A percentile compares a stretch with the other conserved stretches of the same genome.
Evolutionary conservation across 305 asterid species (phyloP).

Genomic region (Vinca major): DNA sequence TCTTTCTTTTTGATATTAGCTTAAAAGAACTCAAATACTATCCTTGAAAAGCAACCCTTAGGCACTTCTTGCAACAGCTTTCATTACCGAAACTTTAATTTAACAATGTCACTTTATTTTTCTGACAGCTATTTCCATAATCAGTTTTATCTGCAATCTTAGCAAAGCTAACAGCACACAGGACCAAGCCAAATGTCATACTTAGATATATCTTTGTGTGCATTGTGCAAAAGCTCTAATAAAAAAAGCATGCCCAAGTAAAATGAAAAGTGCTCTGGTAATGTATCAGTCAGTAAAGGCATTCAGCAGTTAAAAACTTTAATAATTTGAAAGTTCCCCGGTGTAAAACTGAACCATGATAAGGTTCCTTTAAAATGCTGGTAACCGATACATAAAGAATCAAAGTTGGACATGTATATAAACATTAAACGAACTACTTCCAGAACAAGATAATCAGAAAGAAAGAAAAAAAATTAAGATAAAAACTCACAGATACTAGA

Average conservation of each 20-base stretch:
- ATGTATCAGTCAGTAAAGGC: not conserved
- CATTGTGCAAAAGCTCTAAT: not conserved
- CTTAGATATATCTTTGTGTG: not conserved
- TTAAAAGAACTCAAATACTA: not conserved
- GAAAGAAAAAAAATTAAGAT: not conserved
- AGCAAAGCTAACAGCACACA: not conserved
- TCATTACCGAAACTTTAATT: not conserved
- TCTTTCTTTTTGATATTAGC: not conserved
- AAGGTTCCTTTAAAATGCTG: not conserved
- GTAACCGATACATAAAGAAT: not conserved
- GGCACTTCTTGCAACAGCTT: not conserved
- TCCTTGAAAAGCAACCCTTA: not conserved
- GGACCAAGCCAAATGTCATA: not conserved
- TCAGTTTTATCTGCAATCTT: not conserved
- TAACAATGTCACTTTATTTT: not conserved
- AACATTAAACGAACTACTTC: slow-evolving; percentile 10
- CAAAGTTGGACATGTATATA: not conserved
- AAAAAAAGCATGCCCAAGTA: not conserved
- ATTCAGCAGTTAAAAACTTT: not conserved
- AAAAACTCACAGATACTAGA: slow-evolving; percentile 51
- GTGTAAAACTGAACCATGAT: not conserved
- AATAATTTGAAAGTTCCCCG: not conserved
- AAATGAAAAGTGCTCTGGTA: not conserved
- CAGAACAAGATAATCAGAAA: slow-evolving; percentile 5
- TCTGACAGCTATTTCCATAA: not conserved